Base-by-base conservation (phyloP, 345 rosid genomes). In the Eutrema yunnanense region DNA sequence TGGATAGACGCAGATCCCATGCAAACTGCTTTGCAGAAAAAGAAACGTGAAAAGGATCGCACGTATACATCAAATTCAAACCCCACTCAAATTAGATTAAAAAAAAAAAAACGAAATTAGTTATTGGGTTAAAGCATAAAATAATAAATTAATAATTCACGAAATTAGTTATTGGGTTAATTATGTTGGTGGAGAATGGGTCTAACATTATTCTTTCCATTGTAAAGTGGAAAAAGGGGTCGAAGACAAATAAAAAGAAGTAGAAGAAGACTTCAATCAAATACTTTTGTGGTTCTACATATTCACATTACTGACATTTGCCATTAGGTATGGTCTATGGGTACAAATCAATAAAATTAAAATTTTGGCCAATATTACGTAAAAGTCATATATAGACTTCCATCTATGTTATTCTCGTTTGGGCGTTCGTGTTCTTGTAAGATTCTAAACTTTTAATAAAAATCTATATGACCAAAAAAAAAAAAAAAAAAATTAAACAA, bases 1-100 rank as follows among this genome's bases (percentile, higher is more conserved):
- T 67, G 68, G 73, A 59, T 74, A 42, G 50, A 67, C 62, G 49
- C 62, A 67, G 48, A 67, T 51, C 41, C 78, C 62, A 74, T 60
- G 78, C 68, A 74, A 74, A 74, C 54, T 67, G 50, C 78, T 74
- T 56, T 50, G 47, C 27, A 36, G 30, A 50, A 74, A 74, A 67
- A 58, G 61, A 60, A 67, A 60, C 69, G 49, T 60, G 73, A 74
- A 67, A 74, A 52, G 73, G 78, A 67, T 67, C 56, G 62, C 65
- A 65, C 58, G 14, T 74, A 67, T 74, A 60, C 68, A 51, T 58
- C 54, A 49, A 30, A 67, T 50, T 66, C 38, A 40, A 73, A 19
- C 13, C 77, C 66, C 67, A 66, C 54, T 22, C 33, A 11, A 47
- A 8, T 16, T 53, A 64, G 0, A 44, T 47, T 19, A 19, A 36